phyloP scores from a whole-genome alignment of 805 yeast genomes.

The Yamadazyma akitaensis region DNA sequence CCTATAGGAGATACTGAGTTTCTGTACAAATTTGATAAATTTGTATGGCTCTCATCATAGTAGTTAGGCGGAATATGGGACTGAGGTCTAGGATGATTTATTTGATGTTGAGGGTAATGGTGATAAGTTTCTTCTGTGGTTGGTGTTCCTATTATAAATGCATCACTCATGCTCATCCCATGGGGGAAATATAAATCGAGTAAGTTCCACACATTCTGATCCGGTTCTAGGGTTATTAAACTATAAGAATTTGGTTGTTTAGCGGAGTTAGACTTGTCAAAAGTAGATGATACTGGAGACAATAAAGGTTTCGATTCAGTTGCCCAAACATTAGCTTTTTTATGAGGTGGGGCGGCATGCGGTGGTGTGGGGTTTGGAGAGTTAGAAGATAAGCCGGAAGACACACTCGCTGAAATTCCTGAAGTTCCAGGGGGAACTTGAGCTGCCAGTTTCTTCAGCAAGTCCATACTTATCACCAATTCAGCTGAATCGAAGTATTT shows the following conservation, averaged over 20 bases:
- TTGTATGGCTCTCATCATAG: constrained; percentile 5
- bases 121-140: constrained; percentile 3
- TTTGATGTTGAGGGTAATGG: neutral
- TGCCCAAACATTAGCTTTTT: constrained; percentile 14
- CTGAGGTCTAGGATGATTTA: neutral
- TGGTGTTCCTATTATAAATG: constrained; percentile 58
- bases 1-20: constrained; percentile 12
- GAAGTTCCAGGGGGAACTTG: constrained; percentile 2
- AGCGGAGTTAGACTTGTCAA: constrained; percentile 5
- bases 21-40: constrained; percentile 10
- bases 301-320: constrained; percentile 9
- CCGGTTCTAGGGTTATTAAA: constrained; percentile 49
- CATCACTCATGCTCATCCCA: constrained; percentile 68
- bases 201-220: constrained; percentile 53
- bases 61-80: constrained; percentile 1
- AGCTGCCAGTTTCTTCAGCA: constrained; percentile 12
- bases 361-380: neutral
- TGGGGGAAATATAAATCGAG: constrained; percentile 59
- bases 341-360: constrained; percentile 9
- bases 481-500: constrained; percentile 68
- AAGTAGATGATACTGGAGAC: constrained; percentile 13
- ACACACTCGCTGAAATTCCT: neutral
- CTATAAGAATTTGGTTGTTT: constrained; percentile 5
- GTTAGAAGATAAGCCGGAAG: neutral
- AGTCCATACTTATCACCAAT: constrained; percentile 38